Base-by-base conservation (phyloP, 306 rosid species). In the Quercus rubra region DNA sequence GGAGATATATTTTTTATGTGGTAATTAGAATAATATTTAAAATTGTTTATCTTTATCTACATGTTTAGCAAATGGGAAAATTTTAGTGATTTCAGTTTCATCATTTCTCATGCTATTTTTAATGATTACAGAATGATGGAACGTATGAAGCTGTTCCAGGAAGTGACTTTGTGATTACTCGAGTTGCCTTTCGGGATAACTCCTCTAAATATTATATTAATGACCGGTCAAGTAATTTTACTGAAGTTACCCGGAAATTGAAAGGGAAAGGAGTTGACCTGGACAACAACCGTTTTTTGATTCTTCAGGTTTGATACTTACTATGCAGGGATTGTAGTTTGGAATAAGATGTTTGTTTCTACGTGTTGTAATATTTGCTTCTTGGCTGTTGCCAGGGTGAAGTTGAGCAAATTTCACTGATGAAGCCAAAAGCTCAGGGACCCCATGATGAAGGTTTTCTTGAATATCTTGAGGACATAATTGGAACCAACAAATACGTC, bases 361-460 rank as follows among this genome's bases (percentile, higher is more conserved):
- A 58, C 62, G 43, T 71, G 27, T 43, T 49, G 64, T 76, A 71
- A 72, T 72, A 67, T 84, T 78, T 86, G 74, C 61, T 70, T 57
- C 21, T 58, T 82, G 80, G 82, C 80, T 73, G 68, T 77, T 82
- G 18, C 78, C 83, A 95, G 98, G 99, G 99, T 56, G 98, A 95
- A 77, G 99, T 95, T 18, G 99, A 95, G 84, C 99, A 93, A 84
- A 95, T 95, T 88, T 94, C 99, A 33, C 84, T 94, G 68, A 92
- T 94, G 99, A 94, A 92, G 83, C 99, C 99, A 77, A 94, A 94
- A 85, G 92, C 95, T 75, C 99, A 94, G 89, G 99, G 99, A 73
- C 91, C 95, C 70, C 99, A 95, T 64, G 99, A 95, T 84, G 99
- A 93, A 81, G 98, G 99, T 46, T 95, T 95, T 84, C 94, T 95